Conservation (phyloP, 192 early-diverging fungal species). For the Coemansia sp. region DNA sequence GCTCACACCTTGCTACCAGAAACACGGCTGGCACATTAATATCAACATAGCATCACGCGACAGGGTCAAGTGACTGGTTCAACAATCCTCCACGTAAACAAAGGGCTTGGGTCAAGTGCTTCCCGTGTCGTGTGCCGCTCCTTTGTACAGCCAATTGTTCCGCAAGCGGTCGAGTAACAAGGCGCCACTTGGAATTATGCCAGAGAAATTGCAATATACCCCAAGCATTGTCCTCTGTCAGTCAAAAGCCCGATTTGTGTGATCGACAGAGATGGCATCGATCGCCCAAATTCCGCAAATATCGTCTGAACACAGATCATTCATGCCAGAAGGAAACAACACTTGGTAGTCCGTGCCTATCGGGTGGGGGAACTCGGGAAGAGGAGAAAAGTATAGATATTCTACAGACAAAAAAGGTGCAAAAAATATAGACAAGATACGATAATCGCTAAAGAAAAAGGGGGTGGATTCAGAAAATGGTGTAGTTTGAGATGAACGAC, state of each 20-base stretch:
- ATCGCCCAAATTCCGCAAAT: background rate
- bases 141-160: background rate
- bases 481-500: constrained; percentile 55
- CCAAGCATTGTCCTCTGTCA: background rate
- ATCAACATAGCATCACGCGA: background rate
- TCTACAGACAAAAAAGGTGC: background rate
- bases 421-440: constrained; percentile 9
- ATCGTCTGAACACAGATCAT: background rate
- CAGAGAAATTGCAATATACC: background rate
- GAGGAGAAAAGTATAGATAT: background rate
- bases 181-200: background rate
- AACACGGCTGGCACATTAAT: background rate
- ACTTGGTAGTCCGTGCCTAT: background rate
- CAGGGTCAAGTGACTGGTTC: background rate
- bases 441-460: background rate
- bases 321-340: background rate
- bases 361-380: background rate
- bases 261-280: background rate
- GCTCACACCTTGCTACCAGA: background rate
- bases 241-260: background rate
- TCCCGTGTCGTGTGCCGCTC: background rate
- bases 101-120: background rate
- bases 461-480: constrained; percentile 30
- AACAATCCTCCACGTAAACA: background rate
- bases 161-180: background rate